Evolutionary conservation across 1,284 basidiomycete genomes (phyloP), one percentile per base, ranked within the genome.

Genomic region (Fomitopsis palustris): DNA sequence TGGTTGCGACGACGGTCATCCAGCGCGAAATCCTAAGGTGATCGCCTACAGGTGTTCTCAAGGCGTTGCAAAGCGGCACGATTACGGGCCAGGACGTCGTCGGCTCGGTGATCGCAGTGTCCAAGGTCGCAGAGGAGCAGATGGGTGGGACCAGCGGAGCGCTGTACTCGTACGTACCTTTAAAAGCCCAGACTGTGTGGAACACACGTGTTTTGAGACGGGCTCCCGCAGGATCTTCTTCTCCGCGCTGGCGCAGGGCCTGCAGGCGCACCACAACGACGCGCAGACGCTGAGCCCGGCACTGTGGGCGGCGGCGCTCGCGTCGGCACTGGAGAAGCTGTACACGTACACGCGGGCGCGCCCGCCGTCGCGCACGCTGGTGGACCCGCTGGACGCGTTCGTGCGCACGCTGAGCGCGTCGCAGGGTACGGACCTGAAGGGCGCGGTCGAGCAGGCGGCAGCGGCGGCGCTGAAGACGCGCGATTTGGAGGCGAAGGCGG

Each of bases 131-230:
- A 3, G 93, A 95, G 74, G 87, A 91, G 65, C 80, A 83, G 55
- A 97, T 97, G 95, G 95, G 93, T 33, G 95, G 95, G 19, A 97
- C 95, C 5, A 92, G 88, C 61, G 95, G 95, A 6, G 95, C 94
- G 1, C 75, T 97, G 29, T 97, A 96, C 72, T 93, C 93, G 89
- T 92, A 65, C 63, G 86, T 77, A 7, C 67, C 25, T n/a, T 2
- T 42, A 14, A 16, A n/a, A 14, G 31, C 35, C 33, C 1, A 53
- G 21, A 54, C 27, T 57, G 47, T 21, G 41, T 27, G 10, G 29
- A 21, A 17, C 19, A 38, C 31, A 35, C 12, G 17, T 16, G 17
- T 51, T 27, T 12, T 41, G 54, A 19, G 19, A 25, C 33, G 12
- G 14, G 45, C 6, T 39, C 16, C 12, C 27, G 5, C 17, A 94